Percentiles rank a stretch among this genome's conserved stretches.
Conservation (phyloP, 2,329 filamentous ascomycete genomes). For the Arthrocladium fulminans region DNA sequence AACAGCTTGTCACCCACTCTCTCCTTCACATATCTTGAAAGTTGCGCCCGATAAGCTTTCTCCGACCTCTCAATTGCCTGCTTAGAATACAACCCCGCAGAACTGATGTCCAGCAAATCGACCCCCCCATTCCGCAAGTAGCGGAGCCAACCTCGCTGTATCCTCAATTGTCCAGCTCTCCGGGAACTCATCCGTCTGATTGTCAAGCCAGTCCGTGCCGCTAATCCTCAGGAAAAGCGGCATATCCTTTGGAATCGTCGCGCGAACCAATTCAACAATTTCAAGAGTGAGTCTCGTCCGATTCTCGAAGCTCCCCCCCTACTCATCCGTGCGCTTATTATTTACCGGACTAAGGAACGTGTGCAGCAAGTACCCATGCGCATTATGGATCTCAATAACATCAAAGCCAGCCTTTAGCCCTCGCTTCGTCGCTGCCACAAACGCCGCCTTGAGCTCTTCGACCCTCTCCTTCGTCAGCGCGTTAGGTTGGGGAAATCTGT, state of each 20-base stretch:
- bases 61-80: conserved; percentile 37
- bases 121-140: conserved; percentile 11
- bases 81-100: conserved; percentile 14
- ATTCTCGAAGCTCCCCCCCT: conserved; percentile 50
- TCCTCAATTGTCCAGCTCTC: conserved; percentile 19
- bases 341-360: conserved; percentile 58
- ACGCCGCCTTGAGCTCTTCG: conserved; percentile 28
- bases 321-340: conserved; percentile 56
- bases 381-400: conserved; percentile 68
- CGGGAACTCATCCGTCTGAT: conserved; percentile 15
- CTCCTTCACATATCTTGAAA: conserved; percentile 63
- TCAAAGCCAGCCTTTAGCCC: conserved; percentile 64
- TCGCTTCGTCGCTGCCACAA: conserved; percentile 40
- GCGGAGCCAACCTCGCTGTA: conserved; percentile 13
- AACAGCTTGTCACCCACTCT: conserved; percentile 62
- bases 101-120: conserved; percentile 15
- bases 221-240: conserved; percentile 64
- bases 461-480: conserved; percentile 64
- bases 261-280: conserved; percentile 53
- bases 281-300: conserved; percentile 60
- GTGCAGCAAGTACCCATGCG: conserved; percentile 68
- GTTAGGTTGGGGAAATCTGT: conserved; percentile 52
- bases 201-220: conserved; percentile 64
- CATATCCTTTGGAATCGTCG: conserved; percentile 55
- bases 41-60: conserved; percentile 64